Base-by-base conservation (phyloP, 148 eudicot genomes). In the Silene latifolia region DNA sequence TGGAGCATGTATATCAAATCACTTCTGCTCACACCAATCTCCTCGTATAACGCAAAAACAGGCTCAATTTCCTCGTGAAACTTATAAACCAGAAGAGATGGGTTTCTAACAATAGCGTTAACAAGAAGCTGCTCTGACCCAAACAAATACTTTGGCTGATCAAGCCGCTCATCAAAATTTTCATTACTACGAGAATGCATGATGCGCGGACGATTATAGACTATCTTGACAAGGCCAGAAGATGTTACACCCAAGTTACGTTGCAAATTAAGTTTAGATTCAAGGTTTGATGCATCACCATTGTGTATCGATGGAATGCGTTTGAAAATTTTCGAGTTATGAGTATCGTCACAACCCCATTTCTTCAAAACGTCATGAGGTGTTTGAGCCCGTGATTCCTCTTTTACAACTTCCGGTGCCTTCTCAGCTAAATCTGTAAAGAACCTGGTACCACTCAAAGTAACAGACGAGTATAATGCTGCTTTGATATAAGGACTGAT, bases 81-180 rank as follows among this genome's bases (percentile, higher is more conserved):
- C 81, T 90, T 90, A 72, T 90, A 90, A 23, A 79, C 77, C 24
- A 93, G 82, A 7, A 90, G 77, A n/a, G 98, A 89, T 57, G 98
- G 98, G 67, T 90, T 93, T 21, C 89, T 76, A 14, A 82, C 72
- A 63, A 93, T 83, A 20, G 92, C 90, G 82, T 80, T 88, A 10
- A 85, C 63, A 39, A 88, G 82, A 42, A 75, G 51, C 59, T 86
- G 87, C 77, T 59, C 79, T 17, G 96, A 89, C 51, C 88, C 89
- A 81, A 90, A 89, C n/a, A 93, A 57, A 8, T 69, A 66, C 67
- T 75, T 63, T 4, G 90, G 78, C 72, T 79, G 79, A 12, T 71
- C 80, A 17, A 90, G 77, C 65, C 87, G 86, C 67, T 82, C 88
- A 35, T 86, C 83, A 9, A 89, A 82, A 62, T 39, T 68, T 0